A percentile compares a stretch with the other conserved stretches of the same genome.
These are phyloP conservation scores for Aphanomyces stellatus DNA, from an alignment of 352 stramenopile species.

Conservation along the genomic window DNA sequence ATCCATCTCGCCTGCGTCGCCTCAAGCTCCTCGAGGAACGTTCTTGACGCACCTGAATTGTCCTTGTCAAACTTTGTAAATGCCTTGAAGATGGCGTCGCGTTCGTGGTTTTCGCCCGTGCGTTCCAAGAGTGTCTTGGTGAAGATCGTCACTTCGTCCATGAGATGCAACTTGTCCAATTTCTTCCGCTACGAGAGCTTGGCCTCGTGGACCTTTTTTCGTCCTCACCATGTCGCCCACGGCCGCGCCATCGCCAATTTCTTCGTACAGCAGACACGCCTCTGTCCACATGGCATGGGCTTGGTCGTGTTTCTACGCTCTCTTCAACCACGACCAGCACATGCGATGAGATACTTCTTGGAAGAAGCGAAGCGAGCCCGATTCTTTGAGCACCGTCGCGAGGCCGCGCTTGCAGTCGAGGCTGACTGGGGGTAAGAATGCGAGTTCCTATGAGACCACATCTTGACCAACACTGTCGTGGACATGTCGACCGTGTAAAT, in stretches of 20 bases:
- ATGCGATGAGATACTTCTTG: background rate
- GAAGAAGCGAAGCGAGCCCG: background rate
- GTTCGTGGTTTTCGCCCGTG: slow-evolving; percentile 10
- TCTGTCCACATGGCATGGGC: background rate
- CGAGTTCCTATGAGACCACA: background rate
- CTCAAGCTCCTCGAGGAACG: background rate
- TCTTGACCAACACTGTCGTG: too few relatives aligned
- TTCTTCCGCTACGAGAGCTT: slow-evolving; percentile 10
- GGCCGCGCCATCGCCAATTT: background rate
- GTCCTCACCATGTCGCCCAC: background rate
- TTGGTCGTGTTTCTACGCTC: background rate
- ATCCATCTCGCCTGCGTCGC: background rate
- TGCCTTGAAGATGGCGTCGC: slow-evolving; percentile 9
- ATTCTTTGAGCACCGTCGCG: background rate
- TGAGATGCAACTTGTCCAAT: background rate
- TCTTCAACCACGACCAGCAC: too few relatives aligned
- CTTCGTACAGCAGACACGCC: background rate
- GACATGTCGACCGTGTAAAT: slow-evolving; percentile 2
- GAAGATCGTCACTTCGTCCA: background rate
- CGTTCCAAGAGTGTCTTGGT: background rate
- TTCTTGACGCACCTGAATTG: background rate
- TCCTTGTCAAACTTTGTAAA: slow-evolving; percentile 13
- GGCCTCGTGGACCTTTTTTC: background rate
- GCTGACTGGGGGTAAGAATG: background rate
- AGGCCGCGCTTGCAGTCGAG: slow-evolving; percentile 1